These are phyloP conservation scores for Fulvia fulva DNA, from an alignment of 2,329 filamentous ascomycete species.

Conservation along the genomic window DNA sequence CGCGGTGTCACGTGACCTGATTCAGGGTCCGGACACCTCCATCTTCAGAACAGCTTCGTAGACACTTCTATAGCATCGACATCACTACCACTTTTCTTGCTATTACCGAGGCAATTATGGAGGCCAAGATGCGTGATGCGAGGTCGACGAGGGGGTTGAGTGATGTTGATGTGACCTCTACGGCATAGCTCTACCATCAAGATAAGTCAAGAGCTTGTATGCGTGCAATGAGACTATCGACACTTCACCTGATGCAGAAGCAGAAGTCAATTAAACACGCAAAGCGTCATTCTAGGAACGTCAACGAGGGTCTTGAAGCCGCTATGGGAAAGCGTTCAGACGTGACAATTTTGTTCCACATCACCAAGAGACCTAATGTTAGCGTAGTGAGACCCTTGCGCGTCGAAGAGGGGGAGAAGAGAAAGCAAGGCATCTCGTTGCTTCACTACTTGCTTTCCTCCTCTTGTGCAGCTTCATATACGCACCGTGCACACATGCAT, in stretches of 20 bases:
- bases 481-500: slow-evolving; percentile 82
- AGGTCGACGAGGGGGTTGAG: neutral
- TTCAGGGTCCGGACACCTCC: no score
- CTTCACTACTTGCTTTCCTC: neutral
- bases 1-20: no score
- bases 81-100: no score
- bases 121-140: neutral
- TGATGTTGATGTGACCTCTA: no score
- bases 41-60: no score
- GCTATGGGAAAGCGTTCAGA: slow-evolving; percentile 11
- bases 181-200: neutral
- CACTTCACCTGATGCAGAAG: slow-evolving; percentile 12
- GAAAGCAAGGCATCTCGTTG: neutral
- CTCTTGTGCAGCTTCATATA: slow-evolving; percentile 53
- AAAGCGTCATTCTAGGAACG: slow-evolving; percentile 15
- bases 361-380: neutral
- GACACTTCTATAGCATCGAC: no score
- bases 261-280: slow-evolving; percentile 21
- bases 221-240: slow-evolving; percentile 19
- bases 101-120: neutral
- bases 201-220: slow-evolving; percentile 8
- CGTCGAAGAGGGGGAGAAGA: neutral
- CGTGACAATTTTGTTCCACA: slow-evolving; percentile 20
- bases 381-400: neutral
- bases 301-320: slow-evolving; percentile 13